Conservation (phyloP, 345 rosid genomes). For the Linum trigynum region DNA sequence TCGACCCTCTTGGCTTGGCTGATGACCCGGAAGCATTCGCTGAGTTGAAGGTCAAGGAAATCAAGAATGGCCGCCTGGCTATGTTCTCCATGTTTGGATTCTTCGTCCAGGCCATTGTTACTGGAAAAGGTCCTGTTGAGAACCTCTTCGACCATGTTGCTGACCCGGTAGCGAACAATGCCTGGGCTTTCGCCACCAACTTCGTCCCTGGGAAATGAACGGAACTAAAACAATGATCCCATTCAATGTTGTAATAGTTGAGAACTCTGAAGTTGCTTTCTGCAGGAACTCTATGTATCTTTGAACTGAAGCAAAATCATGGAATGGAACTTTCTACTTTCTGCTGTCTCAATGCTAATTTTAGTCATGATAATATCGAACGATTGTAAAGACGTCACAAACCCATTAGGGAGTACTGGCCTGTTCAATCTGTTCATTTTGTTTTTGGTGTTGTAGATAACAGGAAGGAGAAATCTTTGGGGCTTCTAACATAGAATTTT, state of each 20-base stretch:
- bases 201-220: conserved; percentile 85
- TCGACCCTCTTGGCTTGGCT: conserved; percentile 82
- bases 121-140: conserved; percentile 93
- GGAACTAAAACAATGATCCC: conserved; percentile 36
- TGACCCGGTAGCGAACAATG: conserved; percentile 84
- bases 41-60: conserved; percentile 89
- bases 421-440: too few species aligned
- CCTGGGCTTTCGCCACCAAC: conserved; percentile 98
- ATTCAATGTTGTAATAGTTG: background rate
- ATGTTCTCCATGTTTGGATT: conserved; percentile 95
- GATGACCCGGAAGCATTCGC: conserved; percentile 95
- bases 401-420: too few species aligned
- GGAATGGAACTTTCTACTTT: background rate
- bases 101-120: conserved; percentile 92
- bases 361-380: too few species aligned
- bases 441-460: conserved; percentile 14
- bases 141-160: conserved; percentile 83
- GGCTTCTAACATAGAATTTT: conserved; percentile 23
- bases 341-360: too few species aligned
- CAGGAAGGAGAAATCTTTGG: conserved; percentile 25
- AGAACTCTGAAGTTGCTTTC: background rate
- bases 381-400: too few species aligned
- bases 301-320: background rate
- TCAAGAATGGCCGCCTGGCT: conserved; percentile 89
- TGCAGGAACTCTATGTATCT: background rate